phyloP scores from a whole-genome alignment of 352 stramenopile genomes.

The Stephanocyclus meneghinianus region DNA sequence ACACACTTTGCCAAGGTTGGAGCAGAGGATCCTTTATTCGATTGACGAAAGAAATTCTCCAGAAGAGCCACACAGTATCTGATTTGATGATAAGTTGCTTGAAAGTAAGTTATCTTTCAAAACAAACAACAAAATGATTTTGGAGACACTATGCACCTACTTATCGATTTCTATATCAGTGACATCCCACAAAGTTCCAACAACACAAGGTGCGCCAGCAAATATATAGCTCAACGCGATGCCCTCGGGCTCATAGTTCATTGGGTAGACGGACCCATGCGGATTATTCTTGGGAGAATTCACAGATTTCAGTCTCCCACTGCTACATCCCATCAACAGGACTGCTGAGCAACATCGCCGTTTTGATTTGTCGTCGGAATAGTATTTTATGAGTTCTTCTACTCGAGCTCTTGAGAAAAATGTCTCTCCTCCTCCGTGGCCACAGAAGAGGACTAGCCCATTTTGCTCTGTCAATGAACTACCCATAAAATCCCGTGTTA shows the following conservation, averaged over 20 bases:
- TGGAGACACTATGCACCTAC: constrained; percentile 17
- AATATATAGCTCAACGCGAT: constrained; percentile 92
- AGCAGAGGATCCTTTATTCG: constrained; percentile 13
- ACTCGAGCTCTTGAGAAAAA: constrained; percentile 88
- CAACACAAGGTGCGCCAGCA: constrained; percentile 89
- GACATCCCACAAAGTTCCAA: constrained; percentile 99
- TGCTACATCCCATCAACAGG: constrained; percentile 98
- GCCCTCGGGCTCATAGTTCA: constrained; percentile 91
- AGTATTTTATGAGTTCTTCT: constrained; percentile 62
- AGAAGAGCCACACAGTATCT: constrained; percentile 80
- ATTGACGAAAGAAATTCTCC: constrained; percentile 51
- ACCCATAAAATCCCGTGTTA: constrained; percentile 64
- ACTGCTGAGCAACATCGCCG: constrained; percentile 80
- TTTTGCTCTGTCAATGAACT: constrained; percentile 73
- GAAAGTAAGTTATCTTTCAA: not conserved
- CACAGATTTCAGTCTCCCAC: constrained; percentile 86
- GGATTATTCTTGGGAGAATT: constrained; percentile 55
- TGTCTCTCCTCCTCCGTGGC: constrained; percentile 94
- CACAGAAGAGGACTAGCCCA: constrained; percentile 95
- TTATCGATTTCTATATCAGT: constrained; percentile 97
- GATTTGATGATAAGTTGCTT: too few species aligned
- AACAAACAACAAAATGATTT: constrained; percentile 32
- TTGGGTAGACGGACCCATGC: constrained; percentile 19
- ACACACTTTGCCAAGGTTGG: constrained; percentile 83
- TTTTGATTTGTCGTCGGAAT: constrained; percentile 2